Evolutionary conservation across 2,329 filamentous ascomycete genomes (phyloP), one percentile per base, ranked within the genome.

Genomic region (Monilinia polystroma): DNA sequence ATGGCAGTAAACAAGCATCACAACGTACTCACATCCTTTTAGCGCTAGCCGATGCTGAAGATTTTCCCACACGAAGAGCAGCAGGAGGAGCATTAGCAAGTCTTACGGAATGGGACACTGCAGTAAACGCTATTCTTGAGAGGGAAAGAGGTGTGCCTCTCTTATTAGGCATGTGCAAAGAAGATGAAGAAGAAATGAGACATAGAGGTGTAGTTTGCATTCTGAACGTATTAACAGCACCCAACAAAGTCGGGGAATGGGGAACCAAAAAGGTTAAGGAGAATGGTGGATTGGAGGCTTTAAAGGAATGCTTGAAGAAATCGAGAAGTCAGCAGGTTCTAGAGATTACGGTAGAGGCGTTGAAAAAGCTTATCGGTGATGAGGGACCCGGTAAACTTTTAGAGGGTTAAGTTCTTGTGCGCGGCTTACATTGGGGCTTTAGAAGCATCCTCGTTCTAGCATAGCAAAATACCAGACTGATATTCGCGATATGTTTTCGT

Each of bases 1-100:
- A 90, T 67, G 84, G 83, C 14, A 86, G 84, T 4, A 82, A 84
- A 35, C 85, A 89, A 68, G 90, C 92, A 0, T 85, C 84, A 35
- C 88, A 91, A 64, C 84, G 94, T 0, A 79, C 98, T 53, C 90
- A 96, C 75, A 87, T 98, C 51, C 81, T 99, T 0, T 84, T 97
- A 16, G 95, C 94, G 0, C 85, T 99, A 47, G 89, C 92, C 0
- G 93, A 98, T 75, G 88, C 92, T 1, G 90, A 96, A 62, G 93
- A 98, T 71, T 78, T 85, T 8, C 87, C 86, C 0, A 97, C 93
- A 0, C 83, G 94, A 41, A 87, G 88, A 58, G 95, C 93, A 0
- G 93, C 95, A 0, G 93, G 93, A 3, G 95, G 95, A 1, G 94
- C 93, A 0, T 78, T 99, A 60, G 95, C 94, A 0, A 91, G 91